Percentiles rank a stretch among this genome's conserved stretches.
Conservation (phyloP, 2,329 filamentous ascomycete genomes). For the Cryphonectria japonica region DNA sequence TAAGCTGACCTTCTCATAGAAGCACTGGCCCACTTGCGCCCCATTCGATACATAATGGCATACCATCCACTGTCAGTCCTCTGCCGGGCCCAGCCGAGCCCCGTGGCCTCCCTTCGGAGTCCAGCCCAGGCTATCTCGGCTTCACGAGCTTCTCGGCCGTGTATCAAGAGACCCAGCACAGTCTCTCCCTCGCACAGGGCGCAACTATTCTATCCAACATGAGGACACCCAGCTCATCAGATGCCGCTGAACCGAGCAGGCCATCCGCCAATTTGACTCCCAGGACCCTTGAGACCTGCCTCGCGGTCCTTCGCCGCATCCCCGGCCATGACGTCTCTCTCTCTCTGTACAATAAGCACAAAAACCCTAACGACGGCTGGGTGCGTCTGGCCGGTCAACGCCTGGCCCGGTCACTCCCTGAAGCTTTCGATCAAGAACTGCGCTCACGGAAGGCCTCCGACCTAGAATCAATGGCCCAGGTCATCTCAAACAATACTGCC, state of each 20-base stretch:
- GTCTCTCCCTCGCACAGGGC: conserved; percentile 41
- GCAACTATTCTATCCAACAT: neutral
- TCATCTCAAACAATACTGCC: conserved; percentile 44
- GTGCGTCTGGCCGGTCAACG: conserved; percentile 35
- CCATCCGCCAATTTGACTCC: conserved; percentile 25
- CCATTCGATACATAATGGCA: neutral
- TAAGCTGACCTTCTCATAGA: neutral
- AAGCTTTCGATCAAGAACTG: conserved; percentile 39
- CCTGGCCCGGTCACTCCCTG: conserved; percentile 40
- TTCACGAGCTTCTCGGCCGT: conserved; percentile 49
- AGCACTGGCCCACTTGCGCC: neutral
- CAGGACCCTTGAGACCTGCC: conserved; percentile 42
- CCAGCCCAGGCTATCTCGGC: conserved; percentile 46
- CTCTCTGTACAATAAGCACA: conserved; percentile 31
- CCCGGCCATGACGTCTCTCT: conserved; percentile 36
- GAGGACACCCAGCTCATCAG: neutral
- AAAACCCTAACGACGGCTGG: conserved; percentile 40
- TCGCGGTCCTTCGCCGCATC: conserved; percentile 44
- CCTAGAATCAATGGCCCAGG: conserved; percentile 43
- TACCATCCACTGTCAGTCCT: neutral
- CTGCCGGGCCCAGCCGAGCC: conserved; percentile 12
- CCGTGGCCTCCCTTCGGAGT: conserved; percentile 8
- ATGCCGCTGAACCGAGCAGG: neutral
- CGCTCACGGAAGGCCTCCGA: conserved; percentile 33
- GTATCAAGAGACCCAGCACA: conserved; percentile 47